Base-by-base conservation (phyloP, 2,329 filamentous ascomycete genomes). In the Parascedosporium putredinis region DNA sequence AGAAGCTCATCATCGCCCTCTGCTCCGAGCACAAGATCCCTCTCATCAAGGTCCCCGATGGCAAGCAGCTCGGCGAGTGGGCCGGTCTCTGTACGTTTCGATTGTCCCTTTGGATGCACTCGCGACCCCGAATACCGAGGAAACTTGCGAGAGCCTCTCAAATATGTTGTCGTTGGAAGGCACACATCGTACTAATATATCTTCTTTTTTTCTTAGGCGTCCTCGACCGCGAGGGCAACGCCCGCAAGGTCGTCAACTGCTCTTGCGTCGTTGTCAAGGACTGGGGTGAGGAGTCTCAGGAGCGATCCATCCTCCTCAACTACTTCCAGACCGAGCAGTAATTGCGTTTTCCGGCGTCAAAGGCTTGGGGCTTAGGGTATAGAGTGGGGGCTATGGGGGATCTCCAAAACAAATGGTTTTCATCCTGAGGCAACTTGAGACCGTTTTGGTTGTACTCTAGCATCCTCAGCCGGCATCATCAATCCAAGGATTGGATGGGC, bases 191-290 rank as follows among this genome's bases (percentile, higher is more conserved):
- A n/a, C n/a, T n/a, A n/a, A n/a, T n/a, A n/a, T n/a, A n/a, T n/a
- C n/a, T n/a, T n/a, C n/a, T n/a, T n/a, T 14, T 25, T 24, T 25
- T 43, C 18, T 52, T 50, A 96, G 91, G 91, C 78, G 90, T 96
- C 64, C 84, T 98, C 66, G 93, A 98, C 79, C 91, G 93, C 69
- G 93, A 98, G 78, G 93, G 93, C 65, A 98, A 98, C 76, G 89
- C 93, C 67, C 88, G 93, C 76, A 98, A 98, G 86, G 91, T 98
- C 62, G 93, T 98, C 79, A 98, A 98, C 87, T 98, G 93, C 89
- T 97, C 91, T 68, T 97, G 93, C 81, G 93, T 98, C 66, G 93
- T 98, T 57, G 93, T 98, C 67, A 91, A 93, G 80, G 90, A 98
- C 75, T 98, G 93, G 93, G 93, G 93, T 82, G 93, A 97, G 83